Percentiles rank a stretch among this genome's conserved stretches.
These are phyloP conservation scores for Apiospora hydei DNA, from an alignment of 2,329 filamentous ascomycete species.

Conservation along the genomic window DNA sequence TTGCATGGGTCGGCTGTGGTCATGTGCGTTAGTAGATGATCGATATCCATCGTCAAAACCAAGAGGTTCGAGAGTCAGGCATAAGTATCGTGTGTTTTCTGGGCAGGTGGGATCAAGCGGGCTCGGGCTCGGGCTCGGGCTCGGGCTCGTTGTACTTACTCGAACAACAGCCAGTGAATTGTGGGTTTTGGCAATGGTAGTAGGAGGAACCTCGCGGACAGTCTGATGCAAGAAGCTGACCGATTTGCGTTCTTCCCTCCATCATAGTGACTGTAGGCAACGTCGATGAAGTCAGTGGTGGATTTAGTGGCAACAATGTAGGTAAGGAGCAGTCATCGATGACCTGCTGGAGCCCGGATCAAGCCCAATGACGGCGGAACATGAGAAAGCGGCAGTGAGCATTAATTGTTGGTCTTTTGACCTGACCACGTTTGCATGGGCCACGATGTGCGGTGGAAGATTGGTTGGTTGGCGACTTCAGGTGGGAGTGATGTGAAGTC, in stretches of 20 bases:
- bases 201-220: not conserved
- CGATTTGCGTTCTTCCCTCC: not conserved
- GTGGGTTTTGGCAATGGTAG: not conserved
- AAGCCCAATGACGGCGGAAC: not conserved
- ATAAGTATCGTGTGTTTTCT: not conserved
- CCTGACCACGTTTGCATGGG: not conserved
- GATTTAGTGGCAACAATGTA: not conserved
- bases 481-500: not conserved
- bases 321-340: not conserved
- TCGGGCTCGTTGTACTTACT: not conserved
- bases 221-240: not conserved
- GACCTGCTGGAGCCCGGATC: not conserved
- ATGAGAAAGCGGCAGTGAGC: not conserved
- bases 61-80: not conserved
- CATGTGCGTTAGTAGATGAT: not conserved
- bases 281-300: not conserved
- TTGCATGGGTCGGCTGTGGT: not conserved
- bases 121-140: not conserved
- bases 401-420: not conserved
- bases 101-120: not conserved
- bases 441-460: not conserved
- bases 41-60: not conserved
- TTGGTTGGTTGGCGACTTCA: not conserved
- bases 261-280: not conserved
- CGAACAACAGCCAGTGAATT: not conserved